Conservation (phyloP, 352 stramenopile species). For the Globisporangium okanoganense region DNA sequence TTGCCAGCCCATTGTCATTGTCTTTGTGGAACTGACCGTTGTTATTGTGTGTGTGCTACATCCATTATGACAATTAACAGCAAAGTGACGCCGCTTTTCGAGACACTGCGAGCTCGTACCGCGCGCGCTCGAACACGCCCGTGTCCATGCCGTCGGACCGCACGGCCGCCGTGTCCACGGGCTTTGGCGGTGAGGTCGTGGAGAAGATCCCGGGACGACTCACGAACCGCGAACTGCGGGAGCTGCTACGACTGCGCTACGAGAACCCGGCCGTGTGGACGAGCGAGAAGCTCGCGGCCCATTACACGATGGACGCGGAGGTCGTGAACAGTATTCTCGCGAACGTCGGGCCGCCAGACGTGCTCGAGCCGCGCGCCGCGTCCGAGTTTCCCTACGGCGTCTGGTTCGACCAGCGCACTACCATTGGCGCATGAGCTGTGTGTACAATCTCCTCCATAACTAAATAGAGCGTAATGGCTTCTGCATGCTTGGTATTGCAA, state of each 20-base stretch:
- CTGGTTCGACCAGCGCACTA: conserved; percentile 28
- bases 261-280: conserved; percentile 53
- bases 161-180: conserved; percentile 31
- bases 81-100: conserved; percentile 48
- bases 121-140: conserved; percentile 32
- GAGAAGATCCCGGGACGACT: conserved; percentile 40
- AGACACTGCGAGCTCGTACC: conserved; percentile 64
- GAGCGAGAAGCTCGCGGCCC: conserved; percentile 36
- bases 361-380: conserved; percentile 42
- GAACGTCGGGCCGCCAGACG: conserved; percentile 46
- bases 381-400: conserved; percentile 56
- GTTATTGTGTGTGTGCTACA: background rate
- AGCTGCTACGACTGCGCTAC: conserved; percentile 61
- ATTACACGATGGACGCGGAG: conserved; percentile 37
- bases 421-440: background rate
- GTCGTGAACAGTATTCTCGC: conserved; percentile 34
- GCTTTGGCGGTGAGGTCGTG: conserved; percentile 34
- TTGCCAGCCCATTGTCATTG: background rate
- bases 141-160: conserved; percentile 48
- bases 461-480: background rate
- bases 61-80: conserved; percentile 15
- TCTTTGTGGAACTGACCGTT: background rate
- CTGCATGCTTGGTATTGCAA: background rate
- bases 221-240: conserved; percentile 49
- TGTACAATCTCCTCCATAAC: background rate